Base-by-base conservation (phyloP, 108 stramenopile species). In the Nannochloropsis oceanica region DNA sequence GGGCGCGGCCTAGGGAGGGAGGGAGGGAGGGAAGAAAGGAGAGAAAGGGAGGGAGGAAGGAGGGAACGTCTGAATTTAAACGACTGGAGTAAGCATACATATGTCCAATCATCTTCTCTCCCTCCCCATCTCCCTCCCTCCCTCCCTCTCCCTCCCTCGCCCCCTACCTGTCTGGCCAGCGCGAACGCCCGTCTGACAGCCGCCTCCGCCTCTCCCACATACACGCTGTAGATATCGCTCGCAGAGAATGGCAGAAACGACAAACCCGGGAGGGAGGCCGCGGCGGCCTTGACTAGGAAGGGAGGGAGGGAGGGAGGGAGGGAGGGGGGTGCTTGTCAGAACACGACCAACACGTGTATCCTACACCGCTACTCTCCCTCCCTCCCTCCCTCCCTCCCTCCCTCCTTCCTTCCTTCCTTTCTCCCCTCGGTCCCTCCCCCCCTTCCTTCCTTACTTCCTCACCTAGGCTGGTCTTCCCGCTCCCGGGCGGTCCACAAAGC, bases 121-220 rank as follows among this genome's bases (percentile, higher is more conserved):
- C 46, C 18, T 50, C 46, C 46, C 13, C 46, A 14, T 50, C 46
- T 50, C 18, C 46, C 46, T 18, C 13, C 0, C 46, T 50, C 0
- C 0, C 46, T 50, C 46, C 18, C 46, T 18, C 59, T 73, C 59
- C 59, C n/a, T 73, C 59, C 59, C 59, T 73, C 59, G 8, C 59
- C n/a, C 59, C 59, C 59, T 10, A 73, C 59, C 59, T 25, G 79
- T 26, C 87, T 25, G 7, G 87, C 87, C 27, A 87, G 80, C 24
- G 42, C 79, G 44, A 87, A 87, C 44, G 87, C 84, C 25, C 83
- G 84, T 43, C 87, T 26, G 3, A 87, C 81, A 42, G 80, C 84
- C 25, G 84, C 87, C 84, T 87, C 87, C 18, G 87, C 87, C 27
- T 87, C 87, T 42, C 87, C 87, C 8, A 87, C 59, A 81, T 87